A percentile compares a stretch with the other conserved stretches of the same genome.
Conservation (phyloP, 345 rosid species). For the Populus deltoides region DNA sequence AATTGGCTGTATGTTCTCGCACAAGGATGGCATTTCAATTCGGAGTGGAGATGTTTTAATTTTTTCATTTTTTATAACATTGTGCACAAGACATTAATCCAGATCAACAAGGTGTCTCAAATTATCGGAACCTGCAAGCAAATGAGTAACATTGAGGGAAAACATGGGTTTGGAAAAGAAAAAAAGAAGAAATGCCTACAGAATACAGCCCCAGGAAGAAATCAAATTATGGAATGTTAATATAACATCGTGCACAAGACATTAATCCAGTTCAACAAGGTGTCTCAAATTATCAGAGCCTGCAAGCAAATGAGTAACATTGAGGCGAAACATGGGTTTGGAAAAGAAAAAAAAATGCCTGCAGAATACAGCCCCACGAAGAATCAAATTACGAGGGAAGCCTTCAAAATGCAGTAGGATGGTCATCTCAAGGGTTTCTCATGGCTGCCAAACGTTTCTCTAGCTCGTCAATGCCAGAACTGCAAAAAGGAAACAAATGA, state of each 20-base stretch:
- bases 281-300: background rate
- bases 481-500: conserved; percentile 24
- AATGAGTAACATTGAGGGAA: background rate
- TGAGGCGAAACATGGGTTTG: background rate
- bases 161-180: background rate
- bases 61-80: no score
- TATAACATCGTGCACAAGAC: background rate
- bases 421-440: conserved; percentile 46
- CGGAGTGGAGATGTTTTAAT: no score
- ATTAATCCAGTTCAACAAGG: background rate
- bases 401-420: background rate
- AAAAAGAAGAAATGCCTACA: conserved; percentile 15
- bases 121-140: background rate
- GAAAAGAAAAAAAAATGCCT: conserved; percentile 8
- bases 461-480: conserved; percentile 70
- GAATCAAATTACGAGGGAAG: background rate
- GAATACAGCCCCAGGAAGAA: background rate
- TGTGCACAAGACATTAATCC: background rate
- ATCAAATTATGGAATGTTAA: background rate
- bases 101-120: no score
- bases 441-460: conserved; percentile 95
- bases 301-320: background rate
- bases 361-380: conserved; percentile 2
- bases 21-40: no score
- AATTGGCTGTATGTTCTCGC: no score